phyloP scores from a whole-genome alignment of 176 grass and related monocot genomes.

The Musa troglodytarum region DNA sequence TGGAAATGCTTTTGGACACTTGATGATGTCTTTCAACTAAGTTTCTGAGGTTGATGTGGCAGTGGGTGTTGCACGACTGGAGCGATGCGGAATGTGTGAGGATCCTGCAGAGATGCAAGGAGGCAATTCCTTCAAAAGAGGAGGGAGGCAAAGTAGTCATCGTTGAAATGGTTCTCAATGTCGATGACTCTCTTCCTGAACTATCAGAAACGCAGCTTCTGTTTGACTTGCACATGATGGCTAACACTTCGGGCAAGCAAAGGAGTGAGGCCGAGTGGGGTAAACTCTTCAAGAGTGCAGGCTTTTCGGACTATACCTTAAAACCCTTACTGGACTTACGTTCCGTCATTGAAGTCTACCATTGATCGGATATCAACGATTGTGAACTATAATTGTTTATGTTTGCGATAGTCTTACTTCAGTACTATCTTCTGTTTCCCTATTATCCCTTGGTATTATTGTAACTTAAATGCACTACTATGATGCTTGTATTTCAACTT shows the following conservation, averaged over 20 bases:
- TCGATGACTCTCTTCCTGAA: neutral
- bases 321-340: slow-evolving; percentile 24
- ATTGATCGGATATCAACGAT: neutral
- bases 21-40: neutral
- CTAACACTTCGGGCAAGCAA: slow-evolving; percentile 25
- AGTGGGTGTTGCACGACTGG: neutral
- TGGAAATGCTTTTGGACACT: neutral
- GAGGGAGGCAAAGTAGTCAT: neutral
- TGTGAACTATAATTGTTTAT: no score
- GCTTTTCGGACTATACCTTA: slow-evolving; percentile 47
- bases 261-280: slow-evolving; percentile 43
- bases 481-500: no score
- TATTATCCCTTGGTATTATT: no score
- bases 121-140: slow-evolving; percentile 3
- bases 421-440: no score
- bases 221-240: slow-evolving; percentile 45
- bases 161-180: neutral
- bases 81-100: neutral
- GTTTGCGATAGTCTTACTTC: no score
- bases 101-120: neutral
- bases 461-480: no score
- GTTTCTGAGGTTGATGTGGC: no score
- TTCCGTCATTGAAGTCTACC: slow-evolving; percentile 51
- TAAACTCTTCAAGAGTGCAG: slow-evolving; percentile 35
- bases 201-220: slow-evolving; percentile 36